Conservation (phyloP, 1,284 basidiomycete genomes). For the Tylopilus sp. region DNA sequence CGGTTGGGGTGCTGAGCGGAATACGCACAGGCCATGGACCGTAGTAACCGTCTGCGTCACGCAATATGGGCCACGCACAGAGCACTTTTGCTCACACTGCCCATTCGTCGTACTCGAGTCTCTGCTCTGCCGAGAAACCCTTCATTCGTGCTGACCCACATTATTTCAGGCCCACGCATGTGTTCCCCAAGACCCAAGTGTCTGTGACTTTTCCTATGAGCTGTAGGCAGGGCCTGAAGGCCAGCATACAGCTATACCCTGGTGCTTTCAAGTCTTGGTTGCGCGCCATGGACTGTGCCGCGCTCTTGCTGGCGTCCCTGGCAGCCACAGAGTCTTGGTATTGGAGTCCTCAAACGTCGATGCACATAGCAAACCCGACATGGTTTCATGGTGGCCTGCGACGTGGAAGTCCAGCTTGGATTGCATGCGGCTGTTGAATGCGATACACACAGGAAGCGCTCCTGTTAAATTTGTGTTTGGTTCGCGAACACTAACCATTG, state of each 20-base stretch:
- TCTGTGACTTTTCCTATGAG: slow-evolving; percentile 21
- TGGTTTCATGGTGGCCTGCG: slow-evolving; percentile 35
- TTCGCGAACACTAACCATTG: slow-evolving; percentile 12
- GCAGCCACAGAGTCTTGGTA: slow-evolving; percentile 13
- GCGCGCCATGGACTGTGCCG: slow-evolving; percentile 30
- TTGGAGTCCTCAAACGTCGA: slow-evolving; percentile 25
- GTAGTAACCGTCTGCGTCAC: slow-evolving; percentile 4
- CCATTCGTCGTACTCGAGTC: slow-evolving; percentile 19
- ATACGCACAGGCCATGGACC: slow-evolving; percentile 19
- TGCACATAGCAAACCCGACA: slow-evolving; percentile 27
- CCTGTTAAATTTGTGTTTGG: slow-evolving; percentile 8
- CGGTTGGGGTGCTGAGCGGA: slow-evolving; percentile 20
- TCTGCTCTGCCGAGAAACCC: slow-evolving; percentile 3
- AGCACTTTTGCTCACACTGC: slow-evolving; percentile 17
- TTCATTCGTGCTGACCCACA: slow-evolving; percentile 12
- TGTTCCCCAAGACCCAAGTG: slow-evolving; percentile 23
- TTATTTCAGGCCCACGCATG: slow-evolving; percentile 27
- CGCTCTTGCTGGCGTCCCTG: slow-evolving; percentile 10
- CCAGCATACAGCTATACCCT: slow-evolving; percentile 15
- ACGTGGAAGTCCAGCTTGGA: slow-evolving; percentile 23
- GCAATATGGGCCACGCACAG: slow-evolving; percentile 33
- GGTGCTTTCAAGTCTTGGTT: slow-evolving; percentile 33
- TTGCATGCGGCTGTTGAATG: slow-evolving; percentile 25
- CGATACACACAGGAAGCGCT: slow-evolving; percentile 32
- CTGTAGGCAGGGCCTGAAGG: slow-evolving; percentile 9